Percentiles rank a stretch among this genome's conserved stretches.
phyloP scores from a whole-genome alignment of 2,329 filamentous ascomycete genomes.

The Xylaria sp. region DNA sequence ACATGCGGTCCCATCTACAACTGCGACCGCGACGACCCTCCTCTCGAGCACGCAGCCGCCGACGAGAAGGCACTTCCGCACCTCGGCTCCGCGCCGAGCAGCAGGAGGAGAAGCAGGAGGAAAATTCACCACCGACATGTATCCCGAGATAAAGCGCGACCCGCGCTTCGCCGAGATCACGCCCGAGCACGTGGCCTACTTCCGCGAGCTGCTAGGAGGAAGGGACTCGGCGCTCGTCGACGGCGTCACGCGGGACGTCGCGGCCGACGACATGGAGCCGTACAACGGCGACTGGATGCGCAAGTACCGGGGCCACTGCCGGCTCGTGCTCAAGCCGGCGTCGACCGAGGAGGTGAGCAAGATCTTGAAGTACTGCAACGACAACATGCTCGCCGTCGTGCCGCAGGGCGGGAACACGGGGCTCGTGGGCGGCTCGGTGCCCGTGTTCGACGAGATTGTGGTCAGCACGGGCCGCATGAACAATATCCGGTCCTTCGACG shows the following conservation, averaged over 20 bases:
- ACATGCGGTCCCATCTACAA: neutral
- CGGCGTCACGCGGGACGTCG: constrained; percentile 76
- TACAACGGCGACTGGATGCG: constrained; percentile 99
- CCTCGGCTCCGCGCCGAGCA: constrained; percentile 40
- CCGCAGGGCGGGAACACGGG: constrained; percentile 98
- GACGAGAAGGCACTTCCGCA: constrained; percentile 44
- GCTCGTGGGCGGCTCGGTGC: constrained; percentile 92
- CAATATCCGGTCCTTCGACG: constrained; percentile 89
- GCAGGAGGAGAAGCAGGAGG: constrained; percentile 49
- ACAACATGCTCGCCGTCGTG: constrained; percentile 89
- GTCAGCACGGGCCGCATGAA: constrained; percentile 93
- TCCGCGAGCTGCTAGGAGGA: constrained; percentile 84
- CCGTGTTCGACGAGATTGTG: constrained; percentile 98
- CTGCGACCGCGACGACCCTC: neutral
- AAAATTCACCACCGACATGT: constrained; percentile 86
- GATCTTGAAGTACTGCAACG: constrained; percentile 94
- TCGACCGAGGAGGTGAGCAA: constrained; percentile 89
- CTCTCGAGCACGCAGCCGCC: constrained; percentile 44
- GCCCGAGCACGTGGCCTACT: constrained; percentile 81
- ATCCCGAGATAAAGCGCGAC: constrained; percentile 85
- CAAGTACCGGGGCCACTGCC: constrained; percentile 93
- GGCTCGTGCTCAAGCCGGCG: constrained; percentile 85
- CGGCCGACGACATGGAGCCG: constrained; percentile 82
- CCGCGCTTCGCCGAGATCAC: constrained; percentile 78
- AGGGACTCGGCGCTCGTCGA: constrained; percentile 84